Conservation (phyloP, 345 rosid genomes). For the Hypericum perforatum region DNA sequence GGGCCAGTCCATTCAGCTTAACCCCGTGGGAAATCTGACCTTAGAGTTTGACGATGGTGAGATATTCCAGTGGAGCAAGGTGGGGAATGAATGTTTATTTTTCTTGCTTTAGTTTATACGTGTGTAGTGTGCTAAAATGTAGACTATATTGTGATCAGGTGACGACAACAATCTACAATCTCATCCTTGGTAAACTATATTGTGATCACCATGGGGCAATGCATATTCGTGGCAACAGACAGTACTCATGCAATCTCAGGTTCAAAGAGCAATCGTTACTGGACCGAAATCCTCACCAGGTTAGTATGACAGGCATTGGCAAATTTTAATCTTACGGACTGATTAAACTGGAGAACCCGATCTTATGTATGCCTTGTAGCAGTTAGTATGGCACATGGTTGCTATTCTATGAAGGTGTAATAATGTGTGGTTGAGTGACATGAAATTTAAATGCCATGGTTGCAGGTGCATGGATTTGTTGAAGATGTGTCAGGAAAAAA, state of each 20-base stretch:
- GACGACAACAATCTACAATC: conserved; percentile 81
- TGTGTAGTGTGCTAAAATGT: too few species aligned
- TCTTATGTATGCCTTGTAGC: background rate
- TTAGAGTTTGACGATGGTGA: conserved; percentile 97
- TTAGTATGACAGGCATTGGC: conserved; percentile 16
- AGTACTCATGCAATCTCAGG: conserved; percentile 79
- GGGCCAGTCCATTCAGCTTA: conserved; percentile 97
- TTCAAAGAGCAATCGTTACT: conserved; percentile 89
- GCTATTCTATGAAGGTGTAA: background rate
- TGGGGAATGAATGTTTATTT: conserved; percentile 5
- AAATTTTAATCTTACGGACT: background rate
- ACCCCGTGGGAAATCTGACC: conserved; percentile 78
- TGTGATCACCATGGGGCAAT: conserved; percentile 92
- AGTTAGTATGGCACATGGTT: background rate
- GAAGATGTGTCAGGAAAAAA: conserved; percentile 61
- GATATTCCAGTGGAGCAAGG: conserved; percentile 96
- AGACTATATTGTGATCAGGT: conserved; percentile 30
- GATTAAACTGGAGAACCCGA: background rate
- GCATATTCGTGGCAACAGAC: conserved; percentile 75
- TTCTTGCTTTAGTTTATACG: background rate
- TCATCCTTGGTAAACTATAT: conserved; percentile 78
- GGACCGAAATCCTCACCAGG: conserved; percentile 93
- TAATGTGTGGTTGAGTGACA: background rate
- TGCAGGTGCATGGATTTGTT: conserved; percentile 79
- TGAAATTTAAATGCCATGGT: too few species aligned